Percentiles rank a stretch among this genome's conserved stretches.
Conservation (phyloP, 768 basidiomycete genomes). For the Leccinum disarticulatum region DNA sequence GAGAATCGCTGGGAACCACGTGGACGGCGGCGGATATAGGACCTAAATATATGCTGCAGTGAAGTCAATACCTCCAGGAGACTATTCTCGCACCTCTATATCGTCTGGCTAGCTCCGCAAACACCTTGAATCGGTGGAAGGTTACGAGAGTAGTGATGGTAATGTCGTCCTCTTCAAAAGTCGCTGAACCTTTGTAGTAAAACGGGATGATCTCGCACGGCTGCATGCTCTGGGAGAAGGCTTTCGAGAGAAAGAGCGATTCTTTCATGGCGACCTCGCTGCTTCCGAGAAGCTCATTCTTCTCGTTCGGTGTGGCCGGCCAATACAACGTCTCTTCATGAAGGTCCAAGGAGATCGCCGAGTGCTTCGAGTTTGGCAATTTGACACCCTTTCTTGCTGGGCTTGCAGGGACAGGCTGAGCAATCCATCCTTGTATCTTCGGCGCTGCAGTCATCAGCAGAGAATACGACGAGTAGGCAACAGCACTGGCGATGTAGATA, state of each 20-base stretch:
- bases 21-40: slow-evolving; percentile 86
- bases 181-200: slow-evolving; percentile 67
- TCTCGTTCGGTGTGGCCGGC: slow-evolving; percentile 9
- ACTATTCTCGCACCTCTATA: slow-evolving; percentile 58
- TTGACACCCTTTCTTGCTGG: neutral
- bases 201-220: slow-evolving; percentile 80
- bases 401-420: neutral
- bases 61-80: neutral
- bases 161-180: slow-evolving; percentile 62
- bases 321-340: slow-evolving; percentile 24
- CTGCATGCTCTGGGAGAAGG: slow-evolving; percentile 65
- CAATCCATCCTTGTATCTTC: slow-evolving; percentile 9
- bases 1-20: slow-evolving; percentile 44
- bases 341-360: slow-evolving; percentile 1
- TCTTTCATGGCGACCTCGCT: slow-evolving; percentile 39
- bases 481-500: slow-evolving; percentile 28
- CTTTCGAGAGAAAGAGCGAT: slow-evolving; percentile 62
- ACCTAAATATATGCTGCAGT: slow-evolving; percentile 41
- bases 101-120: slow-evolving; percentile 68
- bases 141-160: slow-evolving; percentile 87
- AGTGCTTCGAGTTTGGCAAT: slow-evolving; percentile 2
- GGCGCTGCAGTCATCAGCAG: slow-evolving; percentile 15
- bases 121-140: slow-evolving; percentile 70
- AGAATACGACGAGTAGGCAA: slow-evolving; percentile 34
- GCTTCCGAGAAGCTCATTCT: neutral